Percentiles rank a stretch among this genome's conserved stretches.
phyloP scores from a whole-genome alignment of 208 protist species.

The Leptomonas seymouri region DNA sequence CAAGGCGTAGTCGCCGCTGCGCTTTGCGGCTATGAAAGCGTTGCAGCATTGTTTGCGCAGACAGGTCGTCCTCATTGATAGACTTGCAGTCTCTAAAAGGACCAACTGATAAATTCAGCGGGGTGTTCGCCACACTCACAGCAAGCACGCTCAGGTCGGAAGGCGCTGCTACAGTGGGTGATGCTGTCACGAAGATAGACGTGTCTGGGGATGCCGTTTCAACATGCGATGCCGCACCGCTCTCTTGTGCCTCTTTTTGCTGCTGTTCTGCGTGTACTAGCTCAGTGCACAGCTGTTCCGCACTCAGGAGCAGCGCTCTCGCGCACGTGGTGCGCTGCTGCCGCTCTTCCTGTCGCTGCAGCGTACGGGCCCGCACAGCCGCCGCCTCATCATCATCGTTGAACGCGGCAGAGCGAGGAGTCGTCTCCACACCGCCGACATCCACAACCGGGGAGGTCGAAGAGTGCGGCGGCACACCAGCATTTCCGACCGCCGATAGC shows the following conservation, averaged over 20 bases:
- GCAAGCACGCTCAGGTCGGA: too few relatives aligned
- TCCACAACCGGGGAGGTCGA: background rate
- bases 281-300: constrained; percentile 37
- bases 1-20: constrained; percentile 41
- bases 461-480: background rate
- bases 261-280: constrained; percentile 5
- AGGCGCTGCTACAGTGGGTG: too few relatives aligned
- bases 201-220: too few relatives aligned
- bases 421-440: background rate
- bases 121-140: too few relatives aligned
- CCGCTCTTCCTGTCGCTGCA: constrained; percentile 51
- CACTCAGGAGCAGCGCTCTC: constrained; percentile 34
- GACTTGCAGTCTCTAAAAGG: too few relatives aligned
- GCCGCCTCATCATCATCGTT: constrained; percentile 16
- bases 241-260: background rate
- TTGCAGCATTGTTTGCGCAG: constrained; percentile 31
- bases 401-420: background rate
- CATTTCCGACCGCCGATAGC: background rate
- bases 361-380: constrained; percentile 38
- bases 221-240: too few relatives aligned
- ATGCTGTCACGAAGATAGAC: too few relatives aligned
- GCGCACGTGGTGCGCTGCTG: constrained; percentile 40
- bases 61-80: constrained; percentile 14
- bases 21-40: constrained; percentile 37
- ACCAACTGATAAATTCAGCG: too few relatives aligned